phyloP scores from a whole-genome alignment of 441 rosid genomes.

The Daphne laureola region DNA sequence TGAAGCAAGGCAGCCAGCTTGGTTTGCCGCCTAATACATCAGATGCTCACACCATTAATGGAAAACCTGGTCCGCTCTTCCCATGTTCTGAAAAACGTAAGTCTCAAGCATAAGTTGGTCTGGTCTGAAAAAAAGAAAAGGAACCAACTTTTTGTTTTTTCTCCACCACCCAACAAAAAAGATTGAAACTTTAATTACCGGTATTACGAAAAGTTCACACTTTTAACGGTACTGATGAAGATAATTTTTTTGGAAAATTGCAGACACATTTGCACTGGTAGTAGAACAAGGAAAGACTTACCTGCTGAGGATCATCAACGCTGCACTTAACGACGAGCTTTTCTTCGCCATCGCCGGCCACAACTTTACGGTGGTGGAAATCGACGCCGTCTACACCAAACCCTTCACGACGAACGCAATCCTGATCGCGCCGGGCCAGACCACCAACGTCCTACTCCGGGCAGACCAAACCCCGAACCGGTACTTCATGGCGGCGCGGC shows the following conservation, averaged over 20 bases:
- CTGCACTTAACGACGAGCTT: slow-evolving; percentile 59
- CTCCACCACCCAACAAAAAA: too few relatives aligned
- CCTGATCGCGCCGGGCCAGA: slow-evolving; percentile 36
- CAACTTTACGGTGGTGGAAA: slow-evolving; percentile 41
- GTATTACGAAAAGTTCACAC: too few relatives aligned
- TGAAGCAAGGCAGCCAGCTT: slow-evolving; percentile 21
- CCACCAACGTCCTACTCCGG: slow-evolving; percentile 37
- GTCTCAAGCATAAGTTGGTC: not conserved
- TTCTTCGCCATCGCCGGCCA: slow-evolving; percentile 55
- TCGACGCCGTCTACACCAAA: slow-evolving; percentile 33
- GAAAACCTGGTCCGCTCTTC: slow-evolving; percentile 33
- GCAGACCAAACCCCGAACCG: slow-evolving; percentile 37
- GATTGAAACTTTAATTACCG: too few relatives aligned
- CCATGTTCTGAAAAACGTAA: slow-evolving; percentile 32
- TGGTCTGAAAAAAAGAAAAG: not conserved
- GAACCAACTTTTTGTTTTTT: not conserved
- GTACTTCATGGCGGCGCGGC: slow-evolving; percentile 53
- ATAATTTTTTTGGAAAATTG: not conserved
- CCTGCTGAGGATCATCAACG: slow-evolving; percentile 38
- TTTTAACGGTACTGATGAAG: too few relatives aligned
- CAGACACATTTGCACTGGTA: slow-evolving; percentile 35
- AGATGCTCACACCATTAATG: slow-evolving; percentile 36
- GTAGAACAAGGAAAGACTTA: slow-evolving; percentile 33
- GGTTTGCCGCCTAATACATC: slow-evolving; percentile 33
- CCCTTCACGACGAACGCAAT: slow-evolving; percentile 27